Percentiles rank a stretch among this genome's conserved stretches.
Conservation (phyloP, 192 early-diverging fungal species). For the Gonapodya sp. region DNA sequence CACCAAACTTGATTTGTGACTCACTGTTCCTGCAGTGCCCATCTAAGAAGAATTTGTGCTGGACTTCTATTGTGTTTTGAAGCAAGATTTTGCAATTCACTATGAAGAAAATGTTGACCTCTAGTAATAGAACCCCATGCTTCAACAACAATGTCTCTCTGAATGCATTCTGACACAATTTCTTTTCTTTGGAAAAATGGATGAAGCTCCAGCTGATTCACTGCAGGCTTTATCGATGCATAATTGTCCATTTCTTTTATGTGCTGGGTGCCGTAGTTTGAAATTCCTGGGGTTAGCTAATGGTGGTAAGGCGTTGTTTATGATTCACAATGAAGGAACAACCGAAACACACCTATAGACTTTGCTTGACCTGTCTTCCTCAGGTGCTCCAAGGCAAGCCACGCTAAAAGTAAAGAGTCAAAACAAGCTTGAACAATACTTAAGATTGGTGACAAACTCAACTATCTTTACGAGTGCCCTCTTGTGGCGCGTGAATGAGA, state of each 20-base stretch:
- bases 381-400: conserved; percentile 40
- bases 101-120: conserved; percentile 38
- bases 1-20: conserved; percentile 12
- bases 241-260: conserved; percentile 34
- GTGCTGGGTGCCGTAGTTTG: conserved; percentile 42
- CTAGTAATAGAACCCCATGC: conserved; percentile 42
- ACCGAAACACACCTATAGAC: conserved; percentile 33
- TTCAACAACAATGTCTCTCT: conserved; percentile 37
- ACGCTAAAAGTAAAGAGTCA: conserved; percentile 16
- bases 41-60: conserved; percentile 46
- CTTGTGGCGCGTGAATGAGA: conserved; percentile 51
- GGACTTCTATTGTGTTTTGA: conserved; percentile 39
- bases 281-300: too few relatives aligned
- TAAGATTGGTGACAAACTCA: neutral
- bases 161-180: conserved; percentile 29
- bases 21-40: conserved; percentile 47
- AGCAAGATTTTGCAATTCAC: conserved; percentile 33
- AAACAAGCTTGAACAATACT: neutral
- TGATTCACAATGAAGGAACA: neutral
- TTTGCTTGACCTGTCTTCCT: conserved; percentile 34
- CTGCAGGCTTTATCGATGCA: conserved; percentile 27
- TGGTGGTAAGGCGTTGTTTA: neutral
- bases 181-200: conserved; percentile 37
- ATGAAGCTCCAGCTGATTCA: conserved; percentile 51
- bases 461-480: conserved; percentile 9